A percentile compares a stretch with the other conserved stretches of the same genome.
Conservation (phyloP, 192 early-diverging fungal genomes). For the Fimicolochytrium jonesii region DNA sequence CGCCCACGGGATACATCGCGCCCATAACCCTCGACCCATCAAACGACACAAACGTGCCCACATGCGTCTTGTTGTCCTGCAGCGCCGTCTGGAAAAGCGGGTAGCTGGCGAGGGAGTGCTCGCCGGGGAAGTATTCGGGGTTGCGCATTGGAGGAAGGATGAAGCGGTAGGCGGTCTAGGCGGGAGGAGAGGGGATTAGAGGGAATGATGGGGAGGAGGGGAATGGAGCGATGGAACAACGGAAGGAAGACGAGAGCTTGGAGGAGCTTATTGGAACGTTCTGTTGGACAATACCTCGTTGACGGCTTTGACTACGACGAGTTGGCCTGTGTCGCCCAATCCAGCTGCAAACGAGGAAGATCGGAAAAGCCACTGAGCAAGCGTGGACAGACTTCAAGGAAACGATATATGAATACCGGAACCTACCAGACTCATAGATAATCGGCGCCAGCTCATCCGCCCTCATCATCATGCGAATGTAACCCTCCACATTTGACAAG, state of each 20-base stretch:
- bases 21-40: neutral
- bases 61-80: neutral
- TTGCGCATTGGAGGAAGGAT: slow-evolving; percentile 11
- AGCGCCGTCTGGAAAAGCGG: neutral
- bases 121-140: neutral
- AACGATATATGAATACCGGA: neutral
- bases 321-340: slow-evolving; percentile 1
- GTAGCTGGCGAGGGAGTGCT: neutral
- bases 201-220: too few relatives aligned
- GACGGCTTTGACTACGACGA: neutral
- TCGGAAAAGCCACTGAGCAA: neutral
- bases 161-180: neutral
- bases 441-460: neutral
- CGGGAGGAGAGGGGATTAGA: neutral
- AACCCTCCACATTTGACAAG: neutral
- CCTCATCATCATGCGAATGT: neutral
- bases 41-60: neutral
- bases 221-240: too few relatives aligned
- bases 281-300: too few relatives aligned
- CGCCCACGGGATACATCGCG: too few relatives aligned
- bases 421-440: neutral
- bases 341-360: neutral
- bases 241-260: neutral
- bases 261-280: too few relatives aligned
- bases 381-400: too few relatives aligned